Percentiles rank a stretch among this genome's conserved stretches.
Evolutionary conservation across 2,329 filamentous ascomycete species (phyloP).

Genomic region (Tolypocladium inflatum): DNA sequence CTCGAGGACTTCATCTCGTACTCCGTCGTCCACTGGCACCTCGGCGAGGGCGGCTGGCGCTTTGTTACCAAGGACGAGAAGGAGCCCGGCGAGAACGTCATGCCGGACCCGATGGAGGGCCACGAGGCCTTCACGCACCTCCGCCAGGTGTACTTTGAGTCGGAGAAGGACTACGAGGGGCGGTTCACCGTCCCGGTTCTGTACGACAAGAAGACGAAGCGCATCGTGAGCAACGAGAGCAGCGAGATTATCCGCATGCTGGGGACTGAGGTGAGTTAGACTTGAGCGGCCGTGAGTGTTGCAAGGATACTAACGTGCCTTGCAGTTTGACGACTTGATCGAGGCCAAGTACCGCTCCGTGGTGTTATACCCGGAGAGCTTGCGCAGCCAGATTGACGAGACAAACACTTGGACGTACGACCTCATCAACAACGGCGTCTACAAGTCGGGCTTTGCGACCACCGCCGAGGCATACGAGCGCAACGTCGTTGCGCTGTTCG

Average conservation of each 20-base stretch:
- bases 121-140: constrained; percentile 62
- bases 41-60: constrained; percentile 67
- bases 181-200: constrained; percentile 84
- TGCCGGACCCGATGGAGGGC: constrained; percentile 59
- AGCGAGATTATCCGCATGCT: constrained; percentile 91
- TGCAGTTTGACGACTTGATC: constrained; percentile 61
- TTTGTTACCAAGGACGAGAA: constrained; percentile 58
- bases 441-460: constrained; percentile 75
- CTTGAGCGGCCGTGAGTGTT: not conserved
- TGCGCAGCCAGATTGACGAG: constrained; percentile 64
- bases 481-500: constrained; percentile 62
- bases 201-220: constrained; percentile 66
- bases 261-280: constrained; percentile 51
- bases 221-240: constrained; percentile 86
- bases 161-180: constrained; percentile 61
- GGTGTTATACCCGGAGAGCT: constrained; percentile 55
- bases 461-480: constrained; percentile 75
- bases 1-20: constrained; percentile 73
- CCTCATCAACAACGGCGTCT: constrained; percentile 61
- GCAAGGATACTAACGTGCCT: not conserved
- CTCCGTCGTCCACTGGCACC: constrained; percentile 89
- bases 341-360: constrained; percentile 49
- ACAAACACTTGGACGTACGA: constrained; percentile 76
- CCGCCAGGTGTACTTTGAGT: constrained; percentile 70
- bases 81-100: constrained; percentile 51